A percentile compares a stretch with the other conserved stretches of the same genome.
phyloP scores from a whole-genome alignment of 2,329 filamentous ascomycete genomes.

The Penicillium sumatraense region DNA sequence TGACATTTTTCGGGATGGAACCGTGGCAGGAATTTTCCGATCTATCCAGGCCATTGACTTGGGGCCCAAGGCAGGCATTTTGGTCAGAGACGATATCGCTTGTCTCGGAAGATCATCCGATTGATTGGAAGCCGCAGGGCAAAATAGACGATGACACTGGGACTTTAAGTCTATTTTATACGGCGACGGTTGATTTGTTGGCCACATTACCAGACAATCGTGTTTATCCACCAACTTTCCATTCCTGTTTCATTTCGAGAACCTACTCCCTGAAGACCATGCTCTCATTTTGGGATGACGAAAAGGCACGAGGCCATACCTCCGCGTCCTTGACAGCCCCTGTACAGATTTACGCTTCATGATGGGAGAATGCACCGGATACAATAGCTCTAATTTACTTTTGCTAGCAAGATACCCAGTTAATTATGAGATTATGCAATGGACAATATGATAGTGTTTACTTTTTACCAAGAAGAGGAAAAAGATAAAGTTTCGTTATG shows the following conservation, averaged over 20 bases:
- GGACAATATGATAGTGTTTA: too few species aligned
- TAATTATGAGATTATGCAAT: too few species aligned
- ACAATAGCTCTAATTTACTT: too few species aligned
- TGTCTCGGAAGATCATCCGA: background rate
- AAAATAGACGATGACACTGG: background rate
- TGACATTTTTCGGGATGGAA: conserved; percentile 19
- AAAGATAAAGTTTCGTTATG: background rate
- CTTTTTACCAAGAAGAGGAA: background rate
- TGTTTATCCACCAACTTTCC: conserved; percentile 14
- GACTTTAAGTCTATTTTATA: background rate
- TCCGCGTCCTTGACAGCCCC: background rate
- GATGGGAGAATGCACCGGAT: background rate
- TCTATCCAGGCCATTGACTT: conserved; percentile 4
- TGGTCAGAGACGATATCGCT: conserved; percentile 11
- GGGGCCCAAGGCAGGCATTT: conserved; percentile 9
- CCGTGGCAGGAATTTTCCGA: conserved; percentile 19
- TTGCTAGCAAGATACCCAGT: too few species aligned
- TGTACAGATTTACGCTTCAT: background rate
- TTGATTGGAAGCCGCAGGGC: background rate
- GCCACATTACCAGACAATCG: conserved; percentile 3
- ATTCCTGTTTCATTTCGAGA: conserved; percentile 24
- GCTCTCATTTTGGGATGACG: conserved; percentile 5
- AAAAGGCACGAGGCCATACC: background rate
- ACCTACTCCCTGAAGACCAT: conserved; percentile 15
- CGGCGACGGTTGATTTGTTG: conserved; percentile 1